A percentile compares a stretch with the other conserved stretches of the same genome.
Evolutionary conservation across 345 rosid species (phyloP).

Genomic region (Gossypium longicalyx): DNA sequence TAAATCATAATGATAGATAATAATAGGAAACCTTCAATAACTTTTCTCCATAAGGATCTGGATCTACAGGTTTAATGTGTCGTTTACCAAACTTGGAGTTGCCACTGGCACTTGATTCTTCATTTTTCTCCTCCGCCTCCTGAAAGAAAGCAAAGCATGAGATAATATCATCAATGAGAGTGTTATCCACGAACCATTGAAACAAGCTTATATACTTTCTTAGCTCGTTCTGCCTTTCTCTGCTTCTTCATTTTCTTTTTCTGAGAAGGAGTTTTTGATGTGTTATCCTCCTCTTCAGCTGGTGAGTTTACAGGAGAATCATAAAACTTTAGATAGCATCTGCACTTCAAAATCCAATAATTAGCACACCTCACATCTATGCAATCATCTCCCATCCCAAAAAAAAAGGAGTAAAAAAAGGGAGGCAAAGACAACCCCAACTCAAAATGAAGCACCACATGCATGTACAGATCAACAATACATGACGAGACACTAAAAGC

Average conservation of each 20-base stretch:
- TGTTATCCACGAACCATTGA: background rate
- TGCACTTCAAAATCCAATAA: conserved; percentile 32
- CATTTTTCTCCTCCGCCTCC: conserved; percentile 92
- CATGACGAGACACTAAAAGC: background rate
- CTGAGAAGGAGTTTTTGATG: conserved; percentile 82
- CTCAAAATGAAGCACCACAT: background rate
- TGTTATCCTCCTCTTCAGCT: conserved; percentile 68
- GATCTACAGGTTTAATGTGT: conserved; percentile 83
- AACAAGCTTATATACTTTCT: conserved; percentile 52
- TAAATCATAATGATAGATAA: conserved; percentile 2
- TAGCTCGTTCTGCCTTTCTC: conserved; percentile 94
- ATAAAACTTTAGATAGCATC: conserved; percentile 82
- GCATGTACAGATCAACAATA: background rate
- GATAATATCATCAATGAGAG: conserved; percentile 14
- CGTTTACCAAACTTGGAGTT: conserved; percentile 84
- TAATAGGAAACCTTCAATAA: conserved; percentile 64
- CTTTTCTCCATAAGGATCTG: conserved; percentile 90
- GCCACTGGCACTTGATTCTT: conserved; percentile 63
- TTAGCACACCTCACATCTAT: background rate
- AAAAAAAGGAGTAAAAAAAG: background rate
- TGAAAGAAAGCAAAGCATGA: conserved; percentile 27
- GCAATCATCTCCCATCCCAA: background rate
- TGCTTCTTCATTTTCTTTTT: conserved; percentile 92
- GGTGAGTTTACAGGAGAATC: conserved; percentile 76
- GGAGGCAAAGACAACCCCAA: background rate